Conservation (phyloP, 2,329 filamentous ascomycete genomes). For the Monilinia polystroma region DNA sequence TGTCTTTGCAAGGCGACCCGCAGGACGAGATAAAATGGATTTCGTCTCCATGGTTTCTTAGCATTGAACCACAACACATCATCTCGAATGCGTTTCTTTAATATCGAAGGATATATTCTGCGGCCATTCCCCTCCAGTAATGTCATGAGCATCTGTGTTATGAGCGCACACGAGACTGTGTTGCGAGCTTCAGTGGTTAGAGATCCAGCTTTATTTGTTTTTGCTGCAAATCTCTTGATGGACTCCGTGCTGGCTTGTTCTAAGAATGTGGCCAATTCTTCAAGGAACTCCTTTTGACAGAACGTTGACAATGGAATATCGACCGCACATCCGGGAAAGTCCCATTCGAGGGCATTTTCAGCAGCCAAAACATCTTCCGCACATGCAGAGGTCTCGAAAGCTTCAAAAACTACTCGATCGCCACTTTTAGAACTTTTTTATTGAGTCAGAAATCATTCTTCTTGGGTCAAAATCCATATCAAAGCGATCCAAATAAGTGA, state of each 20-base stretch:
- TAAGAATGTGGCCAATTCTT: slow-evolving; percentile 52
- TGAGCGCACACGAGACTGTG: background rate
- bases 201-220: background rate
- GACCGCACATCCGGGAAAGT: slow-evolving; percentile 58
- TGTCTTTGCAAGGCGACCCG: background rate
- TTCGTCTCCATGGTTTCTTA: background rate
- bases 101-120: background rate
- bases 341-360: slow-evolving; percentile 53
- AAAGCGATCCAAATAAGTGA: background rate
- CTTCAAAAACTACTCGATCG: slow-evolving; percentile 52
- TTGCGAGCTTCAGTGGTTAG: background rate
- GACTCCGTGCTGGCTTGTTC: slow-evolving; percentile 55
- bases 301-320: slow-evolving; percentile 46
- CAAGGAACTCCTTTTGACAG: slow-evolving; percentile 46
- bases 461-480: slow-evolving; percentile 24
- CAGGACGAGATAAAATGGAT: background rate
- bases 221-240: slow-evolving; percentile 52
- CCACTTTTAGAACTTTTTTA: background rate
- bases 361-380: slow-evolving; percentile 53
- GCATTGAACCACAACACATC: background rate
- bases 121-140: background rate
- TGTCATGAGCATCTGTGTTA: background rate
- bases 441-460: background rate
- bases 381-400: slow-evolving; percentile 58
- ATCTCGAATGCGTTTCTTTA: background rate